Evolutionary conservation across 768 basidiomycete genomes (phyloP).

Genomic region (Rossbeevera mucosa): DNA sequence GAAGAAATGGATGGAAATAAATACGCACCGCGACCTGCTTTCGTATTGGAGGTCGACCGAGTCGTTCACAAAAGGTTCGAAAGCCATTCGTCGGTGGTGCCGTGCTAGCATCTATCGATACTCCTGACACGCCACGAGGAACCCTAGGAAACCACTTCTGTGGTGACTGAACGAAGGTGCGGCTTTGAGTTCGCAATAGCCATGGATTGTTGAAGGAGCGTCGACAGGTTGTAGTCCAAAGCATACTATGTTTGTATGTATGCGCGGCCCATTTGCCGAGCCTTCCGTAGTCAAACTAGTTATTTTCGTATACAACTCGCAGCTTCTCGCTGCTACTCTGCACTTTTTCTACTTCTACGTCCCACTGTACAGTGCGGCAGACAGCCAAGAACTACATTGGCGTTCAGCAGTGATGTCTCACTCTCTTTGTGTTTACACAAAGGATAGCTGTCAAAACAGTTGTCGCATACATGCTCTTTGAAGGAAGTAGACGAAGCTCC

Average conservation of each 20-base stretch:
- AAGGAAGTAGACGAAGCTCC: no score
- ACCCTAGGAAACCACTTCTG: constrained; percentile 22
- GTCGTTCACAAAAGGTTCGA: constrained; percentile 41
- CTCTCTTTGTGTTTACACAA: no score
- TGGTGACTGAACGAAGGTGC: constrained; percentile 21
- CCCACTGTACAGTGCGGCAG: no score
- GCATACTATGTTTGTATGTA: constrained; percentile 17
- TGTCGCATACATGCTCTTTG: no score
- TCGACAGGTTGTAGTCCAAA: constrained; percentile 19
- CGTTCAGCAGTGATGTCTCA: no score
- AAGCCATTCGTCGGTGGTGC: constrained; percentile 32
- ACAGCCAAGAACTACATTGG: no score
- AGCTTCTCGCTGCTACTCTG: no score
- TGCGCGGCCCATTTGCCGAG: neutral
- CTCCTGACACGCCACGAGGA: constrained; percentile 13
- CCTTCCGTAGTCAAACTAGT: no score
- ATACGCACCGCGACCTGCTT: constrained; percentile 51
- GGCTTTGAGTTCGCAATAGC: constrained; percentile 10
- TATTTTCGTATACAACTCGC: no score
- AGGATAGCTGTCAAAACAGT: no score
- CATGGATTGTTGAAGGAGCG: constrained; percentile 10
- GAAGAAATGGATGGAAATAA: neutral
- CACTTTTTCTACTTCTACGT: no score
- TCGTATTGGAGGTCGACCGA: constrained; percentile 46
- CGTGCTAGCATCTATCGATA: neutral